Percentiles rank a stretch among this genome's conserved stretches.
Conservation (phyloP, 106 monocot species). For the Acorus calamus region DNA sequence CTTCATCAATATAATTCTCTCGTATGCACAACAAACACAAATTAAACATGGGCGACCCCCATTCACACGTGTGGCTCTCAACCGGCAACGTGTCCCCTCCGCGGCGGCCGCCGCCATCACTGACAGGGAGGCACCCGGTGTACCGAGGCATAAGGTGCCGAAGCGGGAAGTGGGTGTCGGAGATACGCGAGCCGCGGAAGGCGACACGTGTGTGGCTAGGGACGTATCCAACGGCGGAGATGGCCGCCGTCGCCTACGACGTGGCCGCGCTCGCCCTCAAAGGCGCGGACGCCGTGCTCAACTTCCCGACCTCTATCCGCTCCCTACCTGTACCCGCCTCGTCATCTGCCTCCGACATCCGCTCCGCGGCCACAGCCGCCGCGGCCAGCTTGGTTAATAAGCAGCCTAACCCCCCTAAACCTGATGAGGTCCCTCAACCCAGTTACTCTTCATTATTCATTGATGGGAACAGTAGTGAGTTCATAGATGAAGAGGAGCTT, state of each 20-base stretch:
- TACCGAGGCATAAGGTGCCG: slow-evolving; percentile 32
- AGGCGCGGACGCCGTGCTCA: slow-evolving; percentile 20
- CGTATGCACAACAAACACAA: neutral
- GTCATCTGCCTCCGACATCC: slow-evolving; percentile 52
- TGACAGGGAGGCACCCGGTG: neutral
- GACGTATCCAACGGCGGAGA: slow-evolving; percentile 31
- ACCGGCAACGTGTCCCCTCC: neutral
- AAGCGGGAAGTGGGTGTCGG: slow-evolving; percentile 42
- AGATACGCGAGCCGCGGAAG: slow-evolving; percentile 40
- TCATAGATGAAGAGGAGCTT: slow-evolving; percentile 82
- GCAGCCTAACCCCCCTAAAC: neutral
- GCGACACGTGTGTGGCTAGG: slow-evolving; percentile 36
- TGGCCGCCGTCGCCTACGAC: slow-evolving; percentile 39
- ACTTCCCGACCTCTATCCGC: slow-evolving; percentile 14
- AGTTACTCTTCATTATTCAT: too few relatives aligned
- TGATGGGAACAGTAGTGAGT: neutral
- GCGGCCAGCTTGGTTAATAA: slow-evolving; percentile 10
- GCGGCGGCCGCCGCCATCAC: neutral
- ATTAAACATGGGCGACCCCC: neutral
- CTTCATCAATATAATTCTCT: too few relatives aligned
- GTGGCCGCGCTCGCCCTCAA: slow-evolving; percentile 28
- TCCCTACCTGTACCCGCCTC: slow-evolving; percentile 35
- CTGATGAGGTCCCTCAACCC: neutral
- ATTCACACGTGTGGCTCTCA: too few relatives aligned
- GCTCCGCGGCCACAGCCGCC: slow-evolving; percentile 42